These are phyloP conservation scores for Cladosporium sp. DNA, from an alignment of 2,329 filamentous ascomycete genomes.

Conservation along the genomic window DNA sequence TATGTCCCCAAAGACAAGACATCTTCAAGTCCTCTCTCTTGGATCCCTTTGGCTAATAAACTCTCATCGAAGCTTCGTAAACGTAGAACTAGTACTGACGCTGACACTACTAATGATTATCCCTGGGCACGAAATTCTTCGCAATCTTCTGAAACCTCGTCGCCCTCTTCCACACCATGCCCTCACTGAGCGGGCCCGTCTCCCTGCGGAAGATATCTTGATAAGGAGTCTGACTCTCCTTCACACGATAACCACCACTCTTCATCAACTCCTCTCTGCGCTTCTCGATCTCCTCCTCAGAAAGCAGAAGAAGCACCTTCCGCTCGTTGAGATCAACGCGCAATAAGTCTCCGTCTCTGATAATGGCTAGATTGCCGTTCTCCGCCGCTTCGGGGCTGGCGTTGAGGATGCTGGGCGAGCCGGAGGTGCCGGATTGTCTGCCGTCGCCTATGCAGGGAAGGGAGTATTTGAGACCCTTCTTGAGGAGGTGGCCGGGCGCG, in stretches of 20 bases:
- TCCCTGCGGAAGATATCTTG: constrained; percentile 29
- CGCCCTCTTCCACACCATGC: constrained; percentile 28
- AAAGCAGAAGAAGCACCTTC: constrained; percentile 46
- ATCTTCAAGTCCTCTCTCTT: too few species aligned
- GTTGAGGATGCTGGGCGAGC: constrained; percentile 53
- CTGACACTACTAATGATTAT: constrained; percentile 23
- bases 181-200: constrained; percentile 28
- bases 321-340: constrained; percentile 49
- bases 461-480: constrained; percentile 38
- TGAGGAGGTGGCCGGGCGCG: constrained; percentile 25
- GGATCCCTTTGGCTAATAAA: too few species aligned
- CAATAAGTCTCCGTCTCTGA: constrained; percentile 47
- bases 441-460: constrained; percentile 51
- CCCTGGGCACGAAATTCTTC: constrained; percentile 24
- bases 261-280: constrained; percentile 33
- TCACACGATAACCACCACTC: constrained; percentile 24
- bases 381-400: constrained; percentile 53
- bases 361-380: constrained; percentile 50
- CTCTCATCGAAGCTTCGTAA: too few species aligned
- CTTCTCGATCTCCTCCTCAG: constrained; percentile 38
- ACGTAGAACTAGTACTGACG: too few species aligned
- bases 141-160: constrained; percentile 26
- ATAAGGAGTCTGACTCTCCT: constrained; percentile 28
- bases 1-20: too few species aligned
- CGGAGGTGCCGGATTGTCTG: constrained; percentile 53